A percentile compares a stretch with the other conserved stretches of the same genome.
These are phyloP conservation scores for Tolypocladium endophyticum DNA, from an alignment of 2,329 filamentous ascomycete species.

Conservation along the genomic window DNA sequence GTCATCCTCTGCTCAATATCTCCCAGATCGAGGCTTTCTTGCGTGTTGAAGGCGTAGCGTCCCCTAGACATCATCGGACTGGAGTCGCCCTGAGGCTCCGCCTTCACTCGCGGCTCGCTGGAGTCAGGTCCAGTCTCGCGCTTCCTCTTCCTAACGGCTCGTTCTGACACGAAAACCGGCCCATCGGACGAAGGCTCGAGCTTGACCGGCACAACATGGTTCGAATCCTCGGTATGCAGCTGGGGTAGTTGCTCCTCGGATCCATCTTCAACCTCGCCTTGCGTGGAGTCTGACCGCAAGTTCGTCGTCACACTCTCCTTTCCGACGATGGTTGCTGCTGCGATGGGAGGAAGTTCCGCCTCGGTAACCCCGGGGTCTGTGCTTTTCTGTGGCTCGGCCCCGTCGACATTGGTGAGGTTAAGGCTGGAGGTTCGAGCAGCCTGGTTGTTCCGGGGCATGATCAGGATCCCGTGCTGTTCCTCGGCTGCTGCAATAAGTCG, in stretches of 20 bases:
- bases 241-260: conserved; percentile 12
- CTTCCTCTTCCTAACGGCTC: conserved; percentile 37
- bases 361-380: background rate
- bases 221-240: conserved; percentile 6
- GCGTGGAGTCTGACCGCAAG: conserved; percentile 16
- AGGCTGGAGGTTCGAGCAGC: background rate
- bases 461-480: conserved; percentile 21
- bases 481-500: conserved; percentile 32
- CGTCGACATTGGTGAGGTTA: background rate
- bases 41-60: conserved; percentile 20
- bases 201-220: conserved; percentile 25
- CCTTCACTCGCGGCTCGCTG: conserved; percentile 28
- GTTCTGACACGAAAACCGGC: conserved; percentile 40
- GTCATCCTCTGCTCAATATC: conserved; percentile 20
- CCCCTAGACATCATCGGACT: conserved; percentile 16
- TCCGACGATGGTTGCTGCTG: background rate
- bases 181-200: conserved; percentile 43
- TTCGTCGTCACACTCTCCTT: conserved; percentile 3
- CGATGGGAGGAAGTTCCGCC: background rate
- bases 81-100: conserved; percentile 20
- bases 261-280: conserved; percentile 14
- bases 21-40: conserved; percentile 50
- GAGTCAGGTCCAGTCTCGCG: conserved; percentile 10
- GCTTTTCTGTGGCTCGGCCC: background rate
- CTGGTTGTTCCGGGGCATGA: conserved; percentile 10